phyloP scores from a whole-genome alignment of 257 asterid species.

The Gentiana dahurica region DNA sequence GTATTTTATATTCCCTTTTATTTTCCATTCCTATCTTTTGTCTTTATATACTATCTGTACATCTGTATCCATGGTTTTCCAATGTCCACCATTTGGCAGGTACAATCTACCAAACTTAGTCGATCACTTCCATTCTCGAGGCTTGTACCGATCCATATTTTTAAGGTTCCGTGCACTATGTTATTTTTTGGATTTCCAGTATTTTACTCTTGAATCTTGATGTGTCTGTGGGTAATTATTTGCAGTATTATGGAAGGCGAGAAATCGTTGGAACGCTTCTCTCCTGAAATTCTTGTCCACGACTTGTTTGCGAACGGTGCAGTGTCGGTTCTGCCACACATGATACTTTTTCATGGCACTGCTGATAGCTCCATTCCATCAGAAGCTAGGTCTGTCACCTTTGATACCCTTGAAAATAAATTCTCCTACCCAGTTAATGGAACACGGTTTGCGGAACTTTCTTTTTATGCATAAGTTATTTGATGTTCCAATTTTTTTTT shows the following conservation, averaged over 20 bases:
- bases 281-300: slow-evolving; percentile 70
- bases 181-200: slow-evolving; percentile 4
- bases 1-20: slow-evolving; percentile 8
- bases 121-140: slow-evolving; percentile 86
- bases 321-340: slow-evolving; percentile 52
- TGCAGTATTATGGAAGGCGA: slow-evolving; percentile 96
- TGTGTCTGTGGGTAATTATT: slow-evolving; percentile 9
- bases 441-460: too few relatives aligned
- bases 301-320: slow-evolving; percentile 27
- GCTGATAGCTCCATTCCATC: slow-evolving; percentile 71
- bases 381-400: slow-evolving; percentile 55
- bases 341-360: slow-evolving; percentile 77
- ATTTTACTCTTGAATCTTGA: slow-evolving; percentile 1
- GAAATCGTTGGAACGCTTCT: slow-evolving; percentile 50
- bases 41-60: neutral
- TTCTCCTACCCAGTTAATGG: too few relatives aligned
- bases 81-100: slow-evolving; percentile 27
- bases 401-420: neutral
- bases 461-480: too few relatives aligned
- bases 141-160: slow-evolving; percentile 86
- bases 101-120: slow-evolving; percentile 72
- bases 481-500: too few relatives aligned
- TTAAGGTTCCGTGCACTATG: slow-evolving; percentile 41
- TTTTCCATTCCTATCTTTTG: neutral
- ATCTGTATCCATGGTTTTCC: neutral